Evolutionary conservation across 23 red algal genomes (phyloP).

Genomic region (Chondrus crispus): DNA sequence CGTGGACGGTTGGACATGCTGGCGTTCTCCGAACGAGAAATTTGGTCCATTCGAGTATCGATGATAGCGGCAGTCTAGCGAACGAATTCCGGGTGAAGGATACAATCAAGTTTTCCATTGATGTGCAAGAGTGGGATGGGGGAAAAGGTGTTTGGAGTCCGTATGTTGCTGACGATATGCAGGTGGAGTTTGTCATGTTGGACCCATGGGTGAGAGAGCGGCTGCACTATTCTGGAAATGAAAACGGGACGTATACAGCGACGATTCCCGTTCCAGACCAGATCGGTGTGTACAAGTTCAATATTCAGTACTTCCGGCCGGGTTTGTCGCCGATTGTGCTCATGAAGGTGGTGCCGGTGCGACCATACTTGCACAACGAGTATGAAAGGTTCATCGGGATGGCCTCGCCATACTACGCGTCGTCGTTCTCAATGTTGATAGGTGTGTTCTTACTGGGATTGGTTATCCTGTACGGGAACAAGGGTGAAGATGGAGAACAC

Average conservation of each 20-base stretch:
- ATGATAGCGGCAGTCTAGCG: neutral
- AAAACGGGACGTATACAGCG: constrained; percentile 47
- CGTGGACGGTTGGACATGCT: constrained; percentile 62
- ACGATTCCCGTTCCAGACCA: constrained; percentile 64
- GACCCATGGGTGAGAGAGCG: constrained; percentile 79
- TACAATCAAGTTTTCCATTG: constrained; percentile 58
- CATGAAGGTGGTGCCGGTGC: constrained; percentile 63
- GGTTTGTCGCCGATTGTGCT: constrained; percentile 64
- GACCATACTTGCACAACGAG: constrained; percentile 95
- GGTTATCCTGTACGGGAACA: constrained; percentile 55
- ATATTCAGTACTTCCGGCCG: constrained; percentile 74
- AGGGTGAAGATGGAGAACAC: neutral
- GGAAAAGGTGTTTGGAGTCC: constrained; percentile 43
- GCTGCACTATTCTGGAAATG: neutral
- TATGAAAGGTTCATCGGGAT: constrained; percentile 88
- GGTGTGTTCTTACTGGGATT: constrained; percentile 68
- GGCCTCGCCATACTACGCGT: constrained; percentile 93
- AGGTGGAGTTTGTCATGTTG: constrained; percentile 90
- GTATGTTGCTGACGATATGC: constrained; percentile 64
- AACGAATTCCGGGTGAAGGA: constrained; percentile 73
- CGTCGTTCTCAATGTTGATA: constrained; percentile 66
- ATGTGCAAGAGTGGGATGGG: constrained; percentile 76
- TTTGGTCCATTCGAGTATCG: neutral
- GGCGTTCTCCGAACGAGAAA: constrained; percentile 72
- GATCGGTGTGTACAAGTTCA: constrained; percentile 89